Conservation (phyloP, 1,284 basidiomycete genomes). For the Testicularia cyperi region DNA sequence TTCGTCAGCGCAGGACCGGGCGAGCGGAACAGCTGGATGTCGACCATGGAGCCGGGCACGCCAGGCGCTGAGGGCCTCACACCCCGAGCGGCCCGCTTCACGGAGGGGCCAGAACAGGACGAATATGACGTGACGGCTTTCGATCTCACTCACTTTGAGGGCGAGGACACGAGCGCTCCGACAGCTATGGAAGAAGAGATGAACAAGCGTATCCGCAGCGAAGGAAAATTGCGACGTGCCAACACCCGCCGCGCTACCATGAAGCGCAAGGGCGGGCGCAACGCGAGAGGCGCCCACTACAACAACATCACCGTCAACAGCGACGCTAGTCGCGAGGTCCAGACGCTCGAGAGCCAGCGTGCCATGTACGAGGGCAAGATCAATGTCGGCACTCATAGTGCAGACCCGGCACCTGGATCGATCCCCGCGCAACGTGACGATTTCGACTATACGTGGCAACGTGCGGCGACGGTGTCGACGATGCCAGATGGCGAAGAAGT, state of each 20-base stretch:
- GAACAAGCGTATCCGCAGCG: slow-evolving; percentile 68
- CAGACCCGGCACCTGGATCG: neutral
- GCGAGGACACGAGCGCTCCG: slow-evolving; percentile 68
- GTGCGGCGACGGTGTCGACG: too few relatives aligned
- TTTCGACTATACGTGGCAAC: too few relatives aligned
- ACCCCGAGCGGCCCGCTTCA: slow-evolving; percentile 37
- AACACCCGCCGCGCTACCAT: slow-evolving; percentile 57
- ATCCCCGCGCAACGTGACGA: too few relatives aligned
- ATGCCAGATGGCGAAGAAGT: too few relatives aligned
- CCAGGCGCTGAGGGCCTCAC: slow-evolving; percentile 6
- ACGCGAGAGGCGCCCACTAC: too few relatives aligned
- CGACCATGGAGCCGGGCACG: neutral
- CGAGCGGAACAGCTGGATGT: neutral
- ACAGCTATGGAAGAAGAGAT: slow-evolving; percentile 70
- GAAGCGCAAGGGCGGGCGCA: slow-evolving; percentile 32
- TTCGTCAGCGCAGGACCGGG: neutral
- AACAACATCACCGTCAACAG: slow-evolving; percentile 10
- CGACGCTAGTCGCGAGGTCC: slow-evolving; percentile 16
- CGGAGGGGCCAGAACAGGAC: slow-evolving; percentile 62
- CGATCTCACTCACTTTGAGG: slow-evolving; percentile 79
- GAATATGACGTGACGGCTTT: slow-evolving; percentile 65
- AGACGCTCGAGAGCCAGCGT: slow-evolving; percentile 29
- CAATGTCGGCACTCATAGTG: too few relatives aligned
- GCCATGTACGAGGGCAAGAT: slow-evolving; percentile 42
- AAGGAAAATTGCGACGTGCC: slow-evolving; percentile 71